Percentiles rank a stretch among this genome's conserved stretches.
These are phyloP conservation scores for Penicillium occitanis DNA, from an alignment of 2,329 filamentous ascomycete species.

Conservation along the genomic window DNA sequence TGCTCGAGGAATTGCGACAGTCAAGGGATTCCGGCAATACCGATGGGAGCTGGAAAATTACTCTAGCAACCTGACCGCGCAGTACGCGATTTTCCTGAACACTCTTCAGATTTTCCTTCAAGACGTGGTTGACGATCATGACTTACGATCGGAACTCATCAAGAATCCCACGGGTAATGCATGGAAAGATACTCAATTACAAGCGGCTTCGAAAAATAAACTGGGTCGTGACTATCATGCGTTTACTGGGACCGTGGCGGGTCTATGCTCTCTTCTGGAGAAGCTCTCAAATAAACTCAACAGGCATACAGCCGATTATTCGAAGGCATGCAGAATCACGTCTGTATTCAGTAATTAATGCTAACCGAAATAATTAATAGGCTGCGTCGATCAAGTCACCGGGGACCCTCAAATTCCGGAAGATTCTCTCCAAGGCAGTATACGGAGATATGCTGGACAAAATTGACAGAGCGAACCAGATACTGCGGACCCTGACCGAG, in stretches of 20 bases:
- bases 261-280: not conserved
- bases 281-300: not conserved
- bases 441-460: slow-evolving; percentile 23
- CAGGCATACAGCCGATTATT: slow-evolving; percentile 7
- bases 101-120: not conserved
- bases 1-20: too few species aligned
- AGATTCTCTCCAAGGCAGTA: slow-evolving; percentile 22
- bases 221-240: not conserved
- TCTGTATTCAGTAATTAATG: not conserved
- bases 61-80: slow-evolving; percentile 14
- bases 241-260: not conserved
- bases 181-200: not conserved
- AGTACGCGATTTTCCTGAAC: slow-evolving; percentile 22
- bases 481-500: slow-evolving; percentile 23
- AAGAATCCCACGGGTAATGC: not conserved
- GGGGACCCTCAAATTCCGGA: not conserved
- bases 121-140: not conserved
- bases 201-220: not conserved
- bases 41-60: too few species aligned
- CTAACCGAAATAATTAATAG: not conserved
- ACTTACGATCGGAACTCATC: not conserved
- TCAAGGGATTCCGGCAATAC: too few species aligned
- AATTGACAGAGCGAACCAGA: slow-evolving; percentile 21
- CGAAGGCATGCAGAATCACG: not conserved
- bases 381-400: not conserved